Base-by-base conservation (phyloP, 2,329 filamentous ascomycete genomes). In the Verticillium nubilum region DNA sequence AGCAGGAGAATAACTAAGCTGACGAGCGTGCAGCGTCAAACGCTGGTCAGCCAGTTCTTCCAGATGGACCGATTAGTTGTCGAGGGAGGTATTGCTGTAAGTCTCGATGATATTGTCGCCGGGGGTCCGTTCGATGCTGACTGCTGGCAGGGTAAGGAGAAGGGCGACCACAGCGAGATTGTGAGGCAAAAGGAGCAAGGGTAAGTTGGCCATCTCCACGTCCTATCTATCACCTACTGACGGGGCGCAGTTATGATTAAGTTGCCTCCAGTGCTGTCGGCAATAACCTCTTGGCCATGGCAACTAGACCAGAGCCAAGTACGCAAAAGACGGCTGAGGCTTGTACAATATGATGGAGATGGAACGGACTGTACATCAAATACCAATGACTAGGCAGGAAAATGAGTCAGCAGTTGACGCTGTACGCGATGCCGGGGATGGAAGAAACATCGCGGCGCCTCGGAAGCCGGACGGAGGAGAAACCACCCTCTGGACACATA, bases 1-100 rank as follows among this genome's bases (percentile, higher is more conserved):
- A n/a, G n/a, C n/a, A n/a, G n/a, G 28, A 10, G 10, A 19, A 28
- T 25, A 13, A 19, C 47, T 26, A 23, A 19, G 23, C 9, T 33
- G 37, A 31, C 26, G 25, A n/a, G 42, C 5, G 3, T 28, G 68
- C 78, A 98, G 95, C 88, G 95, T 72, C 95, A 98, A 89, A 96
- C 94, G 12, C 84, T 95, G 56, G 86, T 99, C 70, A 96, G 92
- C 72, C 91, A 96, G 72, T 98, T 98, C 77, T 98, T 91, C 78
- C 90, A 97, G 76, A 75, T 96, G 63, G 93, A 98, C 71, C 84
- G 87, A 70, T 83, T 99, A 75, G 95, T 99, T 15, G 91, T 99
- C 0, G 95, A 99, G 76, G 90, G 90, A 19, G 89, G 91, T 61
- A 88, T 91, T 73, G 86, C 89, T 68, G 89, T 91, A 82, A 65